These are phyloP conservation scores for Ustilago trichophora DNA, from an alignment of 1,284 basidiomycete species.

Conservation along the genomic window DNA sequence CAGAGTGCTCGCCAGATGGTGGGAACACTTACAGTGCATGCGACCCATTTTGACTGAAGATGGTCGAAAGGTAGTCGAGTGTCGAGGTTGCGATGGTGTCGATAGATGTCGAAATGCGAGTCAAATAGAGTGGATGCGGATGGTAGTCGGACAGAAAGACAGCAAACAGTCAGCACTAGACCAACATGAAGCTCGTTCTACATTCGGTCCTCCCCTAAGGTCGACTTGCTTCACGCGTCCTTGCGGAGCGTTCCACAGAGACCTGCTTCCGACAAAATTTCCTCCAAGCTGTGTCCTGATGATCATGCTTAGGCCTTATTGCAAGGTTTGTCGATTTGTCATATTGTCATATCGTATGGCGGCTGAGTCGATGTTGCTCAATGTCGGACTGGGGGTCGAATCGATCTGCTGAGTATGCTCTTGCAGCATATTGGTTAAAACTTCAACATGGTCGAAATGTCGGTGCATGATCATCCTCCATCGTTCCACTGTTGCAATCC, in stretches of 20 bases:
- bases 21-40: conserved; percentile 62
- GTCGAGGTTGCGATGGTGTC: conserved; percentile 3
- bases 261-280: conserved; percentile 1
- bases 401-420: too few relatives aligned
- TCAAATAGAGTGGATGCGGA: conserved; percentile 1
- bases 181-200: conserved; percentile 54
- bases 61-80: conserved; percentile 12
- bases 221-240: conserved; percentile 31
- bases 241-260: conserved; percentile 30
- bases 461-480: conserved; percentile 33
- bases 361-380: too few relatives aligned
- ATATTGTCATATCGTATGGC: not conserved
- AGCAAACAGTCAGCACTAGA: conserved; percentile 58
- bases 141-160: conserved; percentile 46
- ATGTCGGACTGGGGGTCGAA: too few relatives aligned
- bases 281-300: not conserved
- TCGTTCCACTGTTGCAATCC: not conserved
- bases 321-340: not conserved
- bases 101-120: conserved; percentile 9
- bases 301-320: conserved; percentile 10
- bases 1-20: conserved; percentile 18
- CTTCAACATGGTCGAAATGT: too few relatives aligned
- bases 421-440: too few relatives aligned
- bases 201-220: conserved; percentile 10
- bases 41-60: conserved; percentile 64